phyloP scores from a whole-genome alignment of 495 filamentous ascomycete genomes.

The Lophium mytilinum region DNA sequence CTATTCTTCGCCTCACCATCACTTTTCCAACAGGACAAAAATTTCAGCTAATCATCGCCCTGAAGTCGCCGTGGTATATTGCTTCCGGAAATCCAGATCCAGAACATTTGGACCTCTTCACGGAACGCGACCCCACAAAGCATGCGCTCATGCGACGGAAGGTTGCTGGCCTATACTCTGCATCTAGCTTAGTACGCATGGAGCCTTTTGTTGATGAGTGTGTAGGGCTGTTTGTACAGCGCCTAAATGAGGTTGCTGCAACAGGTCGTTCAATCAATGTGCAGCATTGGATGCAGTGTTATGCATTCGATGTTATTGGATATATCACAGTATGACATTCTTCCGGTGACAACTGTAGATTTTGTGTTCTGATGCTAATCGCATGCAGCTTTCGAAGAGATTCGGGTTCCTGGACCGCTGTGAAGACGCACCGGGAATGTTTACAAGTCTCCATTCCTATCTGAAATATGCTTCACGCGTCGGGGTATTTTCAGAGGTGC shows the following conservation, averaged over 20 bases:
- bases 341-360: no score
- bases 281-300: constrained; percentile 29
- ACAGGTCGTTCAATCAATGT: constrained; percentile 34
- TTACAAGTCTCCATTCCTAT: neutral
- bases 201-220: neutral
- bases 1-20: no score
- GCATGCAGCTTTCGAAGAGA: neutral
- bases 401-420: neutral
- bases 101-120: neutral
- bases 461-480: neutral
- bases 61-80: no score
- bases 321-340: neutral
- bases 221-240: neutral
- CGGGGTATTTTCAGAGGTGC: neutral
- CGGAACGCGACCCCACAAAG: neutral
- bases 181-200: neutral
- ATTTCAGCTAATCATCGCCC: no score
- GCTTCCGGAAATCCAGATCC: neutral
- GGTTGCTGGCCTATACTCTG: neutral
- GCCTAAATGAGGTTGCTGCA: neutral
- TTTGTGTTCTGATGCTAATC: no score
- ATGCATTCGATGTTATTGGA: constrained; percentile 18
- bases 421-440: neutral
- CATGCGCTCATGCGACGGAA: neutral
- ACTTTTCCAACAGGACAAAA: no score